phyloP scores from a whole-genome alignment of 257 asterid species.

The Nicotiana benthamiana region DNA sequence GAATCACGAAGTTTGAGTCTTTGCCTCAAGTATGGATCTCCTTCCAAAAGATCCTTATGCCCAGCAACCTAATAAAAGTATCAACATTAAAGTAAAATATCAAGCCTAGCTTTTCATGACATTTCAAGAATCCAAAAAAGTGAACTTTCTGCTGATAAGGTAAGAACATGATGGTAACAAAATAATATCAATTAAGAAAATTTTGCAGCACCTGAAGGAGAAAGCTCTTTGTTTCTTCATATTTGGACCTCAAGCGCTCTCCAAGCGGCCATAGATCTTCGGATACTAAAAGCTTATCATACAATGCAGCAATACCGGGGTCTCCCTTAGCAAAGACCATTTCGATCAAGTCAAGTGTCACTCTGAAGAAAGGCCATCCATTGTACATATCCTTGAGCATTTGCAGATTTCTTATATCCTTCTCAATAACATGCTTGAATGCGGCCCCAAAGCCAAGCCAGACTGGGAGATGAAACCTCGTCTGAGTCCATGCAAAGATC shows the following conservation, averaged over 20 bases:
- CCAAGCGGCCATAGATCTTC: conserved; percentile 65
- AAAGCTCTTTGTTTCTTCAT: conserved; percentile 50
- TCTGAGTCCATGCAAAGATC: conserved; percentile 99
- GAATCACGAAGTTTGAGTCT: conserved; percentile 83
- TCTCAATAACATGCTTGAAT: conserved; percentile 42
- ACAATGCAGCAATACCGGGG: conserved; percentile 72
- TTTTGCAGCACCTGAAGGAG: conserved; percentile 55
- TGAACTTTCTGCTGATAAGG: too few species aligned
- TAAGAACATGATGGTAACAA: background rate
- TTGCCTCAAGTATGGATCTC: conserved; percentile 94
- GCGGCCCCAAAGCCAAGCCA: conserved; percentile 96
- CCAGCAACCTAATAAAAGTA: conserved; percentile 60
- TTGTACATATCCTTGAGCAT: conserved; percentile 86
- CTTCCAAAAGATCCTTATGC: conserved; percentile 76
- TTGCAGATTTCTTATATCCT: conserved; percentile 57
- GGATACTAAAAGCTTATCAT: conserved; percentile 69
- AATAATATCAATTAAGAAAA: background rate
- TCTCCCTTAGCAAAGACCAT: conserved; percentile 96
- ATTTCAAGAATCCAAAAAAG: background rate
- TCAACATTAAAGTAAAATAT: background rate
- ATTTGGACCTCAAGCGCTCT: conserved; percentile 49
- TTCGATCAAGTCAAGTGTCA: conserved; percentile 82
- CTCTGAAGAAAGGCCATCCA: conserved; percentile 93
- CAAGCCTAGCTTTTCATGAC: background rate
- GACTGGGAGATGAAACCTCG: conserved; percentile 91